Conservation (phyloP, 1,284 basidiomycete species). For the Leccinum holopus region DNA sequence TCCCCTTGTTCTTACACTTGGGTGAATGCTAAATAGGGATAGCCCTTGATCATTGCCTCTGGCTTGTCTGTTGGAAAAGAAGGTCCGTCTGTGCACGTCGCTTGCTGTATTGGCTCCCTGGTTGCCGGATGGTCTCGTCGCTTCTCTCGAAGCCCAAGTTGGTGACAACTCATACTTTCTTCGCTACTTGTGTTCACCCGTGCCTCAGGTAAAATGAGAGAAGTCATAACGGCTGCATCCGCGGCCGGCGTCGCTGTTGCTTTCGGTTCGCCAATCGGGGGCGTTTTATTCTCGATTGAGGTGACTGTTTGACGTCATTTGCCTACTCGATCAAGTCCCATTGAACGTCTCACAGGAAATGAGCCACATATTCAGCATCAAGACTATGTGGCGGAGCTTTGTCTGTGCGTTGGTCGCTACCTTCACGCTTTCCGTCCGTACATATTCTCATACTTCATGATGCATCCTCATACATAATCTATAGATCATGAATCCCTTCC, state of each 20-base stretch:
- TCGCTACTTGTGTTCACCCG: constrained; percentile 9
- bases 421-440: constrained; percentile 86
- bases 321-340: constrained; percentile 2
- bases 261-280: constrained; percentile 97
- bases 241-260: constrained; percentile 98
- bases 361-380: constrained; percentile 95
- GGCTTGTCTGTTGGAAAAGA: constrained; percentile 98
- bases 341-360: constrained; percentile 69
- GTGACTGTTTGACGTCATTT: constrained; percentile 35
- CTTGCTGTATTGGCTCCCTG: constrained; percentile 89
- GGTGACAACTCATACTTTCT: constrained; percentile 26
- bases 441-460: constrained; percentile 13
- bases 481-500: constrained; percentile 96
- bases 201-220: constrained; percentile 84
- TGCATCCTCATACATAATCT: constrained; percentile 18
- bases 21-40: constrained; percentile 13
- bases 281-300: constrained; percentile 91
- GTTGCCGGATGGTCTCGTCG: constrained; percentile 81
- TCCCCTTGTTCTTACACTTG: constrained; percentile 14
- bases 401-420: constrained; percentile 97
- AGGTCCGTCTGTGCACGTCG: constrained; percentile 97
- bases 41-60: constrained; percentile 98
- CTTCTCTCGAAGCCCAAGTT: constrained; percentile 88
- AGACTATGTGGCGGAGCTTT: constrained; percentile 98
- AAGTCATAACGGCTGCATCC: constrained; percentile 93